Percentiles rank a stretch among this genome's conserved stretches.
Conservation (phyloP, 208 protist species). For the Trypanosoma congolense region DNA sequence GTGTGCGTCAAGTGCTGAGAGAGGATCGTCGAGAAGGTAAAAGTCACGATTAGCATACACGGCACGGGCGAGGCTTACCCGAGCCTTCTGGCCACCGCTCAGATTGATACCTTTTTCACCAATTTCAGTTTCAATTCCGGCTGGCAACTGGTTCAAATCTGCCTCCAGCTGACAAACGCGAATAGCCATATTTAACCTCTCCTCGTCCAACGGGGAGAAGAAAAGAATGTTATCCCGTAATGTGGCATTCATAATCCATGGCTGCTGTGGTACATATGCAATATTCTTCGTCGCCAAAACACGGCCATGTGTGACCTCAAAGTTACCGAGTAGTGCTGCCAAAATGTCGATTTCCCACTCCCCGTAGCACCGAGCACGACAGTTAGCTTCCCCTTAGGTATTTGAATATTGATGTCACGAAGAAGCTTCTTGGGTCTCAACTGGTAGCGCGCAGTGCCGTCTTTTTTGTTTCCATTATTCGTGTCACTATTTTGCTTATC, state of each 20-base stretch:
- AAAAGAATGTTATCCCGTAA: slow-evolving; percentile 85
- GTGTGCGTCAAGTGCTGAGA: slow-evolving; percentile 83
- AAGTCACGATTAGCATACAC: slow-evolving; percentile 55
- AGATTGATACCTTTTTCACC: slow-evolving; percentile 66
- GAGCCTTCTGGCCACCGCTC: slow-evolving; percentile 71
- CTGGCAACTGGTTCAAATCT: slow-evolving; percentile 62
- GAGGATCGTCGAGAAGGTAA: slow-evolving; percentile 85
- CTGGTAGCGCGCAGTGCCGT: slow-evolving; percentile 20
- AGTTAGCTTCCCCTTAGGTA: slow-evolving; percentile 59
- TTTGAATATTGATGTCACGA: slow-evolving; percentile 30
- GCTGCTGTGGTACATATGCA: slow-evolving; percentile 88
- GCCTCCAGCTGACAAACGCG: slow-evolving; percentile 32
- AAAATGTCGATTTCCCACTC: slow-evolving; percentile 72
- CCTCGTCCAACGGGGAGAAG: slow-evolving; percentile 33
- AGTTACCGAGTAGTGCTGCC: slow-evolving; percentile 29
- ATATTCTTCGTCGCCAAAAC: slow-evolving; percentile 37
- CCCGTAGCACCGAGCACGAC: slow-evolving; percentile 69
- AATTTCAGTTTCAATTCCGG: slow-evolving; percentile 75
- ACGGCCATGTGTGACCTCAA: slow-evolving; percentile 31
- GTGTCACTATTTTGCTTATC: not conserved
- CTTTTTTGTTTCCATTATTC: not conserved
- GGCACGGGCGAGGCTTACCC: slow-evolving; percentile 63
- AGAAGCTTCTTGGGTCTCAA: slow-evolving; percentile 39
- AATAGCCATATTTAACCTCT: slow-evolving; percentile 29
- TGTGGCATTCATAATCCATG: slow-evolving; percentile 78